Base-by-base conservation (phyloP, 768 basidiomycete species). In the Mycena floridula region DNA sequence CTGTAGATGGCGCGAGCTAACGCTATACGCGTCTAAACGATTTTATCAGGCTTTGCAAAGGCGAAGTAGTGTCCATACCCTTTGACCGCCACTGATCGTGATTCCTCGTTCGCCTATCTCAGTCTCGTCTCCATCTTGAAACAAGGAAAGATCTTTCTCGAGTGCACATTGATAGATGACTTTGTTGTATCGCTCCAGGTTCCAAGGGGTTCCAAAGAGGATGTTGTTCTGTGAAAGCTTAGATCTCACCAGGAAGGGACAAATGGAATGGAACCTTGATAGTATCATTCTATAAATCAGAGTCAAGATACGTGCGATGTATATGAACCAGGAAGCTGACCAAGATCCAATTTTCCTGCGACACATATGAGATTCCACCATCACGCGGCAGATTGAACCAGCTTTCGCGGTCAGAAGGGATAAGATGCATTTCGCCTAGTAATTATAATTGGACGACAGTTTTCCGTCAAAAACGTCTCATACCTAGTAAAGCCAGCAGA, bases 261-360 rank as follows among this genome's bases (percentile, higher is more conserved):
- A 44, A 76, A 74, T 4, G 73, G 42, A 40, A 77, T 74, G 47
- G 76, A n/a, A 70, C 63, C 63, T 47, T 38, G 18, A 3, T 75
- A 0, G 75, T 78, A 45, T 77, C 77, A 46, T 78, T 81, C 55
- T n/a, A n/a, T n/a, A n/a, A n/a, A n/a, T n/a, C n/a, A n/a, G n/a
- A n/a, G n/a, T n/a, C n/a, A n/a, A n/a, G 75, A 69, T 8, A 81
- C 72, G 57, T 68, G 76, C 62, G 67, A 76, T 1, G 74, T 0
- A 74, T 79, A 47, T 77, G 76, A 42, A 9, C 58, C 56, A 22
- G 12, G 12, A 39, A 45, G 38, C 53, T 54, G 13, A 78, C 81
- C 55, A 76, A 68, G 5, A 82, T 68, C 82, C 82, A 85, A 3
- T 76, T 69, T 52, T 81, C 77, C 56, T 85, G 81, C 4, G 77